A percentile compares a stretch with the other conserved stretches of the same genome.
These are phyloP conservation scores for Macrolepiota dolichaula DNA, from an alignment of 768 basidiomycete species.

Conservation along the genomic window DNA sequence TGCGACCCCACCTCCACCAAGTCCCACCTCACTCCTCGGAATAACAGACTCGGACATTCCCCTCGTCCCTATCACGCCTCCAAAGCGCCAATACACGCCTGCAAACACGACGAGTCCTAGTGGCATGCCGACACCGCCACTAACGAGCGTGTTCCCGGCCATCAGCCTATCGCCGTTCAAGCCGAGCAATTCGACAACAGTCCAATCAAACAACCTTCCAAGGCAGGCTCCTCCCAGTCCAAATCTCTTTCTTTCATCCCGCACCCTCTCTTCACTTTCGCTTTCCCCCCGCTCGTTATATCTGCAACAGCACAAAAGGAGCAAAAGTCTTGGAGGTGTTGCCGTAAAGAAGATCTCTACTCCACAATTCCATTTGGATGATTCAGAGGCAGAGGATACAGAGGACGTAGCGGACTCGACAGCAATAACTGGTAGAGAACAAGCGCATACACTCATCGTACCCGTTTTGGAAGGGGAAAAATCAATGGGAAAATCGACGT, in stretches of 20 bases:
- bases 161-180: conserved; percentile 7
- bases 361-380: neutral
- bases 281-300: conserved; percentile 7
- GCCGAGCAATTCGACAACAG: neutral
- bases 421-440: neutral
- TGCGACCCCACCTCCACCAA: conserved; percentile 7
- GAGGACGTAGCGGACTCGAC: neutral
- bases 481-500: neutral
- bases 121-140: conserved; percentile 5
- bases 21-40: neutral
- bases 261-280: conserved; percentile 7
- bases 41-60: neutral
- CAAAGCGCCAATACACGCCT: neutral
- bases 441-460: neutral
- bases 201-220: neutral
- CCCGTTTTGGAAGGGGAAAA: neutral
- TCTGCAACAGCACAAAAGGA: neutral
- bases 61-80: conserved; percentile 1
- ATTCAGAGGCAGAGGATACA: neutral
- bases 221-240: conserved; percentile 1
- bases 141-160: conserved; percentile 1
- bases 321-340: conserved; percentile 9
- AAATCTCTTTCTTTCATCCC: conserved; percentile 7
- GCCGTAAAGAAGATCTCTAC: conserved; percentile 9
- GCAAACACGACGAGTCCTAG: neutral